Conservation (phyloP, 2,329 filamentous ascomycete species). For the Claviceps humidiphila region DNA sequence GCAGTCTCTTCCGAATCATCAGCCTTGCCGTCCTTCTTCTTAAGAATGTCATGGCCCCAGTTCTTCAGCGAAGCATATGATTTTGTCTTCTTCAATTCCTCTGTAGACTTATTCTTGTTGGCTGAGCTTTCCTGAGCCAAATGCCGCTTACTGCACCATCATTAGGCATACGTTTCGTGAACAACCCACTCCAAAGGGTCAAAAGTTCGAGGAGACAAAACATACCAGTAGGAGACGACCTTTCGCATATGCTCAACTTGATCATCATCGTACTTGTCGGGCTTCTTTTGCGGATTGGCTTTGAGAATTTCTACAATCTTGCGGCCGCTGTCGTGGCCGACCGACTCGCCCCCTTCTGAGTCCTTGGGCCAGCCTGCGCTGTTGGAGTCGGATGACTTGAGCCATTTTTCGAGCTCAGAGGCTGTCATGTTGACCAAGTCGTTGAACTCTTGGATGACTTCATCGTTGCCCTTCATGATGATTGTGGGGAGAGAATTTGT, state of each 20-base stretch:
- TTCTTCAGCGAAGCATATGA: slow-evolving; percentile 49
- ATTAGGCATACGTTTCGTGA: neutral
- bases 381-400: slow-evolving; percentile 43
- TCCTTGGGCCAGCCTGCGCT: slow-evolving; percentile 48
- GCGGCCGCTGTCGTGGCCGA: slow-evolving; percentile 50
- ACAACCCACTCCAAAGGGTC: too few species aligned
- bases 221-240: slow-evolving; percentile 47
- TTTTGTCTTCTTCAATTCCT: slow-evolving; percentile 33
- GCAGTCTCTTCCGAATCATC: slow-evolving; percentile 6
- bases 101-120: slow-evolving; percentile 37
- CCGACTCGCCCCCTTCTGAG: slow-evolving; percentile 43
- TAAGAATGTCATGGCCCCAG: slow-evolving; percentile 43
- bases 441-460: slow-evolving; percentile 45
- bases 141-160: slow-evolving; percentile 40
- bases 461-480: slow-evolving; percentile 13
- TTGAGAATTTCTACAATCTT: slow-evolving; percentile 51
- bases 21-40: slow-evolving; percentile 16
- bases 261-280: slow-evolving; percentile 41
- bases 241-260: slow-evolving; percentile 46
- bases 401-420: slow-evolving; percentile 47
- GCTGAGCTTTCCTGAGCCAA: slow-evolving; percentile 48
- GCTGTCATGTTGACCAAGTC: slow-evolving; percentile 53
- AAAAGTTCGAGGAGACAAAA: neutral
- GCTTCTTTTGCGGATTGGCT: slow-evolving; percentile 44
- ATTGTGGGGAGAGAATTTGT: slow-evolving; percentile 2